Conservation (phyloP, 2,329 filamentous ascomycete species). For the Gnomoniopsis sp. region DNA sequence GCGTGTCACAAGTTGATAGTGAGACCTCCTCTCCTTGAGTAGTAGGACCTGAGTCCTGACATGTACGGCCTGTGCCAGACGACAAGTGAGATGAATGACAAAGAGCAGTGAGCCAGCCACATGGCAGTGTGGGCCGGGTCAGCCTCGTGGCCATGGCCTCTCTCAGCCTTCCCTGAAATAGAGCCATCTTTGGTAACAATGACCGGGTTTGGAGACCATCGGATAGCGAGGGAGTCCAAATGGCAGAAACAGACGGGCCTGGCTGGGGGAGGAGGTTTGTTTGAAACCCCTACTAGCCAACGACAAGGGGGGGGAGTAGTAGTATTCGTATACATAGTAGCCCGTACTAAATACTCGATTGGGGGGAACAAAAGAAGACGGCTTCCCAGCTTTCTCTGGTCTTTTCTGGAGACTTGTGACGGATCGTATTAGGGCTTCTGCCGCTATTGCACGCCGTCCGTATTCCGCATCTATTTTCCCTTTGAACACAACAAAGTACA, state of each 20-base stretch:
- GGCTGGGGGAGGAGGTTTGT: not conserved
- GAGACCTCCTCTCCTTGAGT: not conserved
- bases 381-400: not conserved
- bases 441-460: not conserved
- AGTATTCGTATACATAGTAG: too few relatives aligned
- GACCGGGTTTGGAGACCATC: not conserved
- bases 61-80: not conserved
- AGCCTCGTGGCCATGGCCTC: not conserved
- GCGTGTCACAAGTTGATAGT: not conserved
- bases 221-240: not conserved
- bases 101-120: not conserved
- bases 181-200: not conserved
- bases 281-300: not conserved
- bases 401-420: not conserved
- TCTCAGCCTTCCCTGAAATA: constrained; percentile 4
- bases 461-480: not conserved
- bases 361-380: not conserved
- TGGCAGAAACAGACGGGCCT: too few relatives aligned
- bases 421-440: constrained; percentile 2
- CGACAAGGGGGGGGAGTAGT: not conserved
- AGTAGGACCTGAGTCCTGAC: not conserved
- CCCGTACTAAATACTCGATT: too few relatives aligned
- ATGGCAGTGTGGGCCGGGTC: not conserved
- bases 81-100: not conserved
- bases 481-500: too few relatives aligned